Conservation (phyloP, 805 yeast genomes). For the Metschnikowia peoriensis region DNA sequence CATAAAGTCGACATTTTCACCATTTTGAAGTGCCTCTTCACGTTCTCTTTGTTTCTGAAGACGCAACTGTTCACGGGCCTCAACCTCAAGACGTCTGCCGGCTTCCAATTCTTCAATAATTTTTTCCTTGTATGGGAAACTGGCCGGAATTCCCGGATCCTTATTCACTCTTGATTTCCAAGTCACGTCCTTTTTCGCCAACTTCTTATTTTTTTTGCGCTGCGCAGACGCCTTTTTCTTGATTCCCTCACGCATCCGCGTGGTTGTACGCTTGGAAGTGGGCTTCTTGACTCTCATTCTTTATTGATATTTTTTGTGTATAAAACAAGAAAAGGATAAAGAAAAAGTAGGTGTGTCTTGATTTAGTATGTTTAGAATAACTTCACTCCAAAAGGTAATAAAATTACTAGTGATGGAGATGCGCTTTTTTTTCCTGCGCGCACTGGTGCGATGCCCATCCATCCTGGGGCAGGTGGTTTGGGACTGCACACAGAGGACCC, state of each 20-base stretch:
- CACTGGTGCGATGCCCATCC: no score
- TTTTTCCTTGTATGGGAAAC: constrained; percentile 90
- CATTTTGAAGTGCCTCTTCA: constrained; percentile 38
- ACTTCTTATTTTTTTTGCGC: constrained; percentile 77
- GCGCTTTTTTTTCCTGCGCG: no score
- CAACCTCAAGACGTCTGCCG: constrained; percentile 52
- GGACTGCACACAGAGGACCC: no score
- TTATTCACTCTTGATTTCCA: constrained; percentile 85
- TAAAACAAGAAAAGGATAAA: no score
- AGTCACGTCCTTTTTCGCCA: constrained; percentile 83
- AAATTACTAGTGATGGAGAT: no score
- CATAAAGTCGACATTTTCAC: constrained; percentile 34
- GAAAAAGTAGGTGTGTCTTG: no score
- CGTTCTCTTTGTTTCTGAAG: constrained; percentile 50
- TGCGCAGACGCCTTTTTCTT: constrained; percentile 94
- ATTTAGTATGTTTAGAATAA: no score
- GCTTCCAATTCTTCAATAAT: constrained; percentile 72
- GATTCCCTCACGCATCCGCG: constrained; percentile 95
- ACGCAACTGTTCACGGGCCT: constrained; percentile 50
- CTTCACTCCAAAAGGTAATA: no score
- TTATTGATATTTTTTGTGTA: no score
- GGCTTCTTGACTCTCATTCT: constrained; percentile 54
- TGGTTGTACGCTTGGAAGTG: constrained; percentile 83
- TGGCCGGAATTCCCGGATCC: constrained; percentile 93
- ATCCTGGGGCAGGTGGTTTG: no score